A percentile compares a stretch with the other conserved stretches of the same genome.
These are phyloP conservation scores for Colletotrichum nymphaeae DNA, from an alignment of 2,329 filamentous ascomycete species.

Conservation along the genomic window DNA sequence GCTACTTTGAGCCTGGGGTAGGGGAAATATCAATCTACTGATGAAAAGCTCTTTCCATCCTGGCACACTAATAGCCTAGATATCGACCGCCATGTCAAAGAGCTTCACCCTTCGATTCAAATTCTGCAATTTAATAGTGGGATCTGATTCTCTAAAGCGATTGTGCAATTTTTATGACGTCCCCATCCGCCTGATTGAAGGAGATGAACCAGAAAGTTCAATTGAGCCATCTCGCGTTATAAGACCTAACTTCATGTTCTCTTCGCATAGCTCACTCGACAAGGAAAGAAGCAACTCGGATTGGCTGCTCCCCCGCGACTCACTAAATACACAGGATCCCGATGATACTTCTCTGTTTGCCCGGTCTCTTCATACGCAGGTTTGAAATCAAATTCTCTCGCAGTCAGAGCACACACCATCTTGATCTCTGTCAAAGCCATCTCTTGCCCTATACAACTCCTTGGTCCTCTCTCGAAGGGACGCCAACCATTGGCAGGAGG, in stretches of 20 bases:
- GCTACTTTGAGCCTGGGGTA: neutral
- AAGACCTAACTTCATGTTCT: neutral
- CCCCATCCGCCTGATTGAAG: neutral
- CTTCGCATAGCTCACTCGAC: neutral
- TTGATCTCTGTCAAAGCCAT: conserved; percentile 64
- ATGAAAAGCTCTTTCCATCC: neutral
- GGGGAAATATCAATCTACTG: neutral
- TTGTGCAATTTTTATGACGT: neutral
- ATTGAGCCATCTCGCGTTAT: neutral
- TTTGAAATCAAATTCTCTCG: conserved; percentile 61
- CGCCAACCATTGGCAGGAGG: conserved; percentile 59
- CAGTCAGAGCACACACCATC: conserved; percentile 59
- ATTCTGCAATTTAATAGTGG: too few relatives aligned
- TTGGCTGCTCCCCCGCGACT: conserved; percentile 9
- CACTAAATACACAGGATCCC: conserved; percentile 7
- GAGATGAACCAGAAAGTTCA: neutral
- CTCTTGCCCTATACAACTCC: conserved; percentile 68
- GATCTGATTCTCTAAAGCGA: too few relatives aligned
- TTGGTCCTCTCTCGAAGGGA: conserved; percentile 63
- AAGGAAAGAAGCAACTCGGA: conserved; percentile 3
- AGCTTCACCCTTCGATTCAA: too few relatives aligned
- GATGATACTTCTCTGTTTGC: conserved; percentile 5
- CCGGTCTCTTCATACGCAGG: conserved; percentile 49
- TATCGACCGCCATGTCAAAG: neutral
- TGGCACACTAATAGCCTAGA: neutral